Conservation (phyloP, 2,329 filamentous ascomycete species). For the Mariannaea elegans region DNA sequence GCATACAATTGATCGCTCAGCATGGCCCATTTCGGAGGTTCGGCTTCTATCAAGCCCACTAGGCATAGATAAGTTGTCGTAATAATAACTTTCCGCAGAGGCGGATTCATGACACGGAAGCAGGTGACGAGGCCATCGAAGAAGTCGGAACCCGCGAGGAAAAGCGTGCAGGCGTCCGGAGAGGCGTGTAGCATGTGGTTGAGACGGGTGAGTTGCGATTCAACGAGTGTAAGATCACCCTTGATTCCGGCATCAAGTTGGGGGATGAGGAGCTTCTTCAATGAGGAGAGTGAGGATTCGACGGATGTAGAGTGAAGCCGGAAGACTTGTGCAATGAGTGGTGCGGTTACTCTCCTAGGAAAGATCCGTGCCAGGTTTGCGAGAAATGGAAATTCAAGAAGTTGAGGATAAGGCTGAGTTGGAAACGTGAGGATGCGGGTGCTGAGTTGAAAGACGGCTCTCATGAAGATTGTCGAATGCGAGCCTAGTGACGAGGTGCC, state of each 20-base stretch:
- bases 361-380: constrained; percentile 74
- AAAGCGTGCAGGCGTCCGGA: constrained; percentile 64
- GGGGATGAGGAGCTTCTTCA: constrained; percentile 70
- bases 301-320: constrained; percentile 57
- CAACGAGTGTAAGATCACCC: constrained; percentile 63
- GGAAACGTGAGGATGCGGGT: constrained; percentile 60
- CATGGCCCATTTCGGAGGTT: constrained; percentile 75
- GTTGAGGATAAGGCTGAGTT: constrained; percentile 49
- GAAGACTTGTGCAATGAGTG: constrained; percentile 61
- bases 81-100: constrained; percentile 72
- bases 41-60: constrained; percentile 71
- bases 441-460: constrained; percentile 70
- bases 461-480: constrained; percentile 62
- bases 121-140: constrained; percentile 77
- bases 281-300: constrained; percentile 63
- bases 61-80: constrained; percentile 81
- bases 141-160: constrained; percentile 88
- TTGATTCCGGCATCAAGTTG: constrained; percentile 69
- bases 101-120: constrained; percentile 71
- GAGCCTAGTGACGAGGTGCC: constrained; percentile 46
- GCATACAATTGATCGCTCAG: constrained; percentile 86
- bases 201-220: constrained; percentile 64
- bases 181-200: constrained; percentile 72
- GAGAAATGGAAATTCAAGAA: constrained; percentile 74
- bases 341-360: constrained; percentile 67